Percentiles rank a stretch among this genome's conserved stretches.
These are phyloP conservation scores for Phytophthora multivora DNA, from an alignment of 352 stramenopile genomes.

Conservation along the genomic window DNA sequence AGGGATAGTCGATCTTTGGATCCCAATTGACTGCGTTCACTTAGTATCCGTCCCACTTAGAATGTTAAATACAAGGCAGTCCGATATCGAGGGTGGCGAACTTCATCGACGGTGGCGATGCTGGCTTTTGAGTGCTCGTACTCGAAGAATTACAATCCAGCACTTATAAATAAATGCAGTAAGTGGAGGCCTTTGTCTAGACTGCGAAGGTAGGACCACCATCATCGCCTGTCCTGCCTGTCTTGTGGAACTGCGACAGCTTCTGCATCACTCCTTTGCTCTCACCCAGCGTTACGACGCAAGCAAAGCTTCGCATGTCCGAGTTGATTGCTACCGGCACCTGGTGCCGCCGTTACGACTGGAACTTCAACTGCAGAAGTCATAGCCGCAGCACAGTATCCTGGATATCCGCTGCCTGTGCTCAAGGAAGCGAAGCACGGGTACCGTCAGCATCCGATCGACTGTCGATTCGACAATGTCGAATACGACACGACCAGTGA, in stretches of 20 bases:
- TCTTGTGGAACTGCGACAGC: slow-evolving; percentile 18
- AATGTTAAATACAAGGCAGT: no score
- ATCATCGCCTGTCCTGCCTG: background rate
- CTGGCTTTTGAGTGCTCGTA: no score
- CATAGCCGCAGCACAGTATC: slow-evolving; percentile 4
- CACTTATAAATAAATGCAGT: no score
- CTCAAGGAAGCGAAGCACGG: no score
- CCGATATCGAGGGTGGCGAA: no score
- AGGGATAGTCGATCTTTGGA: no score
- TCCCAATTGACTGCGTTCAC: no score
- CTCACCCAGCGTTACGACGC: background rate
- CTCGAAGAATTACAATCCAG: no score
- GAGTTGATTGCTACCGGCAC: slow-evolving; percentile 14
- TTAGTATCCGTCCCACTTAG: no score
- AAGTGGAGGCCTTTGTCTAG: background rate
- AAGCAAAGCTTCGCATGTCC: slow-evolving; percentile 12
- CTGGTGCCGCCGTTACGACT: background rate
- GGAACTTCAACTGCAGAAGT: slow-evolving; percentile 6
- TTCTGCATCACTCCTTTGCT: slow-evolving; percentile 15
- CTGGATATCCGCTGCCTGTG: no score
- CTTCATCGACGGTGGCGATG: no score
- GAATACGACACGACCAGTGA: slow-evolving; percentile 3
- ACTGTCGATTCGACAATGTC: no score
- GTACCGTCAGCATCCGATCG: background rate
- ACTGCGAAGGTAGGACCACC: background rate